Evolutionary conservation across 352 stramenopile species (phyloP), one percentile per base, ranked within the genome.

Genomic region (Phytophthora hibernalis): DNA sequence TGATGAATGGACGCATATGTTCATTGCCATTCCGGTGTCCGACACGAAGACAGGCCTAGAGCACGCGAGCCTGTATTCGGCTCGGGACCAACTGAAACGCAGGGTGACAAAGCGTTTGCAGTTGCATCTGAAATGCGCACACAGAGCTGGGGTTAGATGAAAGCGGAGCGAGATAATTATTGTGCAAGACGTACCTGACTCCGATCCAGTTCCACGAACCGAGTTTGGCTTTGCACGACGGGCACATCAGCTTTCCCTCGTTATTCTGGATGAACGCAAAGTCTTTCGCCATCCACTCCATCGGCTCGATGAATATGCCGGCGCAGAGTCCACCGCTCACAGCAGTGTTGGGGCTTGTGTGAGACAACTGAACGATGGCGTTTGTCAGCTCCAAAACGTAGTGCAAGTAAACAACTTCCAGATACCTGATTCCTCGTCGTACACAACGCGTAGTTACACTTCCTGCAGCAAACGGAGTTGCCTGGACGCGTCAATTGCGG

Each of bases 171-270:
- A 56, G 13, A 35, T n/a, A 26, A 49, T 18, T 24, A 15, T 15
- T 24, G 18, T 20, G 21, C 38, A 31, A 42, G 33, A 77, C 82
- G 35, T 79, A 93, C 85, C 91, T 92, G 63, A 85, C 68, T 47
- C 85, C 85, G 24, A 82, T 82, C 85, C 85, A 94, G 55, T 82
- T 87, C 80, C 80, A 94, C 22, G 80, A 82, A n/a, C 85, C 85
- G 54, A 94, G 70, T 50, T 94, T 94, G 12, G 83, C 66, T 6
- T 75, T 81, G 61, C 85, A 93, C 12, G 81, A 80, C 15, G 85
- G 85, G 59, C 85, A 94, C 9, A 66, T 54, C 9, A 94, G 43
- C 43, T 92, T 94, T 26, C 85, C 85, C 22, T 86, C 65, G 26
- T 83, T 84, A 33, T 52, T 65, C 22, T 62, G 58, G 15, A 68